These are phyloP conservation scores for Cyclaneusma minus DNA, from an alignment of 2,329 filamentous ascomycete species.

Conservation along the genomic window DNA sequence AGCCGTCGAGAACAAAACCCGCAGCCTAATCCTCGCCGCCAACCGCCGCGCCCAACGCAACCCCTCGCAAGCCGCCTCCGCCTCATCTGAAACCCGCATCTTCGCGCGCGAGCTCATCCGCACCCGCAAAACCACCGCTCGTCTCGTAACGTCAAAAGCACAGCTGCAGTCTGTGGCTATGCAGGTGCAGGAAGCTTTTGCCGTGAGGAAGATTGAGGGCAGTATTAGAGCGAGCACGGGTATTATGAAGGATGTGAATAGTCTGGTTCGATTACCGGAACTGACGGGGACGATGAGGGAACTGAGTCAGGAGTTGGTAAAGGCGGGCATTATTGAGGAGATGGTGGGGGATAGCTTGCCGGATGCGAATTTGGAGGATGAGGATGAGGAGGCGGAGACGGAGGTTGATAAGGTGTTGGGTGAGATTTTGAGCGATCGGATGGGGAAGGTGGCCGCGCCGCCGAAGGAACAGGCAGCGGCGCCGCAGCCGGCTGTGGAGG, in stretches of 20 bases:
- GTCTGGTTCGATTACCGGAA: slow-evolving; percentile 69
- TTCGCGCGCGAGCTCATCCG: slow-evolving; percentile 82
- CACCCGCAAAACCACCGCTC: slow-evolving; percentile 56
- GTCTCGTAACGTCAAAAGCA: slow-evolving; percentile 75
- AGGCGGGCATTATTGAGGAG: slow-evolving; percentile 94
- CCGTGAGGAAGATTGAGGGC: slow-evolving; percentile 88
- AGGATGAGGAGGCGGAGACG: slow-evolving; percentile 56
- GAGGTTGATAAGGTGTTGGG: slow-evolving; percentile 90
- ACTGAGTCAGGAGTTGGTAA: slow-evolving; percentile 73
- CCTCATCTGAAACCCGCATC: slow-evolving; percentile 65
- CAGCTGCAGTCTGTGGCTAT: slow-evolving; percentile 88
- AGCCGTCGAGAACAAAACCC: slow-evolving; percentile 68
- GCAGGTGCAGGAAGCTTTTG: slow-evolving; percentile 96
- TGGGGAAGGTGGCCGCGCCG: slow-evolving; percentile 47
- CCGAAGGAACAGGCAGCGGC: slow-evolving; percentile 37
- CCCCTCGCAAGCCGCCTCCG: slow-evolving; percentile 63
- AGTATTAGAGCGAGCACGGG: slow-evolving; percentile 73
- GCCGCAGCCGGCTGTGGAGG: slow-evolving; percentile 36
- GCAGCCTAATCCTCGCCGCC: slow-evolving; percentile 68
- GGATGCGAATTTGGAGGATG: slow-evolving; percentile 57
- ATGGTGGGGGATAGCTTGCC: slow-evolving; percentile 83
- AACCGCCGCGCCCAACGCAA: slow-evolving; percentile 70
- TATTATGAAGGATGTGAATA: slow-evolving; percentile 96
- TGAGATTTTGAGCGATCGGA: slow-evolving; percentile 73
- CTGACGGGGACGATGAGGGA: slow-evolving; percentile 81